Base-by-base conservation (phyloP, 768 basidiomycete genomes). In the Kondoa malvinella region DNA sequence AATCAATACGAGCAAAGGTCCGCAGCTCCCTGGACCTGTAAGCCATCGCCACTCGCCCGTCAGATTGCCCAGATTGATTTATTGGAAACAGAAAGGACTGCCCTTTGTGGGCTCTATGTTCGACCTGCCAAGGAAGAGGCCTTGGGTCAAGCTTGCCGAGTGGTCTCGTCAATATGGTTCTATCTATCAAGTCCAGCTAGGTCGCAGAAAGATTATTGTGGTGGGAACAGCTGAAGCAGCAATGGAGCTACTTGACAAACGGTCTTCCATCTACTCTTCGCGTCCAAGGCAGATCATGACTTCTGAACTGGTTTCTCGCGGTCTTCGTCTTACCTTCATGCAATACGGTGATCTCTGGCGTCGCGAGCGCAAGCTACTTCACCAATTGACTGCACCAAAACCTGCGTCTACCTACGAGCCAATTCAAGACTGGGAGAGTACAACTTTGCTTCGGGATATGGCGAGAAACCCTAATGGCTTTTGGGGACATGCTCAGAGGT, bases 311-410 rank as follows among this genome's bases (percentile, higher is more conserved):
- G 67, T 73, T 21, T 72, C 69, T 16, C 56, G 71, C 34, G 68
- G 68, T 8, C 56, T 72, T 16, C 67, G 73, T 31, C 67, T 74
- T 67, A 73, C 72, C 14, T 74, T 74, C 62, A 73, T 74, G 73
- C 71, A 64, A 15, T 72, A 73, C 57, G 66, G 67, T 14, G 72
- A 71, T 31, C 63, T 67, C 25, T 74, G 73, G 73, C 56, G 72
- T 32, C 61, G 66, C 15, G 62, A 73, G 58, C 61, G 72, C 17
- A 66, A 69, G 60, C 67, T 74, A 2, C 67, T 73, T 3, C 72
- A 71, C 66, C 69, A 70, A 34, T 69, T 72, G 16, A 73, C 72
- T 57, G 64, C 65, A 21, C 68, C 72, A 4, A 56, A 67, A 33
- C 69, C 72, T 1, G 64, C 73, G 56, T 33, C 66, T 2, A 67